Evolutionary conservation across 2,329 filamentous ascomycete species (phyloP).

Genomic region (Zymoseptoria ardabiliae): DNA sequence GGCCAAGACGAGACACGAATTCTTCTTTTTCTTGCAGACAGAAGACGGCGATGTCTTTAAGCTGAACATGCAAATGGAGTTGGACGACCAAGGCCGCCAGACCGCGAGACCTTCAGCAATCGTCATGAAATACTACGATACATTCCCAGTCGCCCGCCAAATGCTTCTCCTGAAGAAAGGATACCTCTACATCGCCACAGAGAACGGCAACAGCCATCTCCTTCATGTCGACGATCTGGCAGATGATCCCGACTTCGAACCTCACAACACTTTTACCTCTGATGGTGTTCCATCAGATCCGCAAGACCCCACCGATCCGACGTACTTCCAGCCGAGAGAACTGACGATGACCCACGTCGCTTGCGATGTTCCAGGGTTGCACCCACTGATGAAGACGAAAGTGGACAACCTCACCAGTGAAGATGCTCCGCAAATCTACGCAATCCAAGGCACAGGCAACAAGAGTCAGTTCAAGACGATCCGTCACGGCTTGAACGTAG

Average conservation of each 20-base stretch:
- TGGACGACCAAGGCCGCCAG: constrained; percentile 68
- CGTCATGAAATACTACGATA: constrained; percentile 97
- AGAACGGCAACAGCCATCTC: constrained; percentile 87
- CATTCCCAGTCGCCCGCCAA: constrained; percentile 77
- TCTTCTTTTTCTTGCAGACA: constrained; percentile 93
- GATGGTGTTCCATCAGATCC: constrained; percentile 65
- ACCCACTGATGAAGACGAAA: constrained; percentile 84
- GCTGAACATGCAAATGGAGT: constrained; percentile 82
- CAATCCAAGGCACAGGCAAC: constrained; percentile 80
- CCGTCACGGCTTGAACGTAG: constrained; percentile 86
- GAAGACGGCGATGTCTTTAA: constrained; percentile 99
- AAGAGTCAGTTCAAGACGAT: constrained; percentile 85
- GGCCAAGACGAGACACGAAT: constrained; percentile 69
- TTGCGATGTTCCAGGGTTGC: constrained; percentile 59
- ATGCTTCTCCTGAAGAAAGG: constrained; percentile 92
- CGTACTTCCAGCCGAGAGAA: constrained; percentile 75
- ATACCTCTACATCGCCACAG: constrained; percentile 85
- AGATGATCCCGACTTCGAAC: constrained; percentile 78
- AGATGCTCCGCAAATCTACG: constrained; percentile 94
- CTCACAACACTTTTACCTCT: constrained; percentile 45
- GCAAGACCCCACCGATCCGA: constrained; percentile 61
- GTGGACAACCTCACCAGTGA: constrained; percentile 85
- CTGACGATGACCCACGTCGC: constrained; percentile 60
- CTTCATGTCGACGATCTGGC: constrained; percentile 97
- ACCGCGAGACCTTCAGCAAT: constrained; percentile 75